These are phyloP conservation scores for Entophlyctis luteolus DNA, from an alignment of 192 early-diverging fungal genomes.

Conservation along the genomic window DNA sequence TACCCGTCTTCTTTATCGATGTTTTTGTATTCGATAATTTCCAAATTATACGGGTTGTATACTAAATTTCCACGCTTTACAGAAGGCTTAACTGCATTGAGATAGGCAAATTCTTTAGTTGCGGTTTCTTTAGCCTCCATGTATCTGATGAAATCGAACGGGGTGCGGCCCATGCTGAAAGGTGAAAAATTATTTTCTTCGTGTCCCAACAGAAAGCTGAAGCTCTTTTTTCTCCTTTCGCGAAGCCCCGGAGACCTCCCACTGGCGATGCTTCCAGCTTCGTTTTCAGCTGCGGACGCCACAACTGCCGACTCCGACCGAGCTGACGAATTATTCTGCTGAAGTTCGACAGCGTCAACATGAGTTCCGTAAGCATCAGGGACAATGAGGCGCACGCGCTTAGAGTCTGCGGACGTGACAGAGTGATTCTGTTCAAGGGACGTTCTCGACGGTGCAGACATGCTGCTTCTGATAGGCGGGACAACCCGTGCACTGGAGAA, in stretches of 20 bases:
- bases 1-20: slow-evolving; percentile 42
- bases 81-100: slow-evolving; percentile 31
- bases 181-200: background rate
- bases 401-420: background rate
- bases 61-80: slow-evolving; percentile 25
- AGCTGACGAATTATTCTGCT: background rate
- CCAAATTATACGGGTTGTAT: slow-evolving; percentile 55
- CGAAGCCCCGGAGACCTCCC: background rate
- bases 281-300: background rate
- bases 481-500: background rate
- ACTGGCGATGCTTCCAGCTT: background rate
- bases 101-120: slow-evolving; percentile 48
- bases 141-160: slow-evolving; percentile 45
- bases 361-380: background rate
- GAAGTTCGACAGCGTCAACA: background rate
- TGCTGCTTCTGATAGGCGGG: background rate
- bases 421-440: background rate
- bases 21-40: slow-evolving; percentile 44
- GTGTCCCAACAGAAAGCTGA: background rate
- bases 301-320: background rate
- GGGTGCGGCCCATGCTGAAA: slow-evolving; percentile 10
- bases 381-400: background rate
- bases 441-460: background rate
- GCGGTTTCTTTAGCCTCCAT: slow-evolving; percentile 27
- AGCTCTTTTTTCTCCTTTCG: background rate